These are phyloP conservation scores for Coleophoma eucalyptorum DNA, from an alignment of 2,329 filamentous ascomycete genomes.

Conservation along the genomic window DNA sequence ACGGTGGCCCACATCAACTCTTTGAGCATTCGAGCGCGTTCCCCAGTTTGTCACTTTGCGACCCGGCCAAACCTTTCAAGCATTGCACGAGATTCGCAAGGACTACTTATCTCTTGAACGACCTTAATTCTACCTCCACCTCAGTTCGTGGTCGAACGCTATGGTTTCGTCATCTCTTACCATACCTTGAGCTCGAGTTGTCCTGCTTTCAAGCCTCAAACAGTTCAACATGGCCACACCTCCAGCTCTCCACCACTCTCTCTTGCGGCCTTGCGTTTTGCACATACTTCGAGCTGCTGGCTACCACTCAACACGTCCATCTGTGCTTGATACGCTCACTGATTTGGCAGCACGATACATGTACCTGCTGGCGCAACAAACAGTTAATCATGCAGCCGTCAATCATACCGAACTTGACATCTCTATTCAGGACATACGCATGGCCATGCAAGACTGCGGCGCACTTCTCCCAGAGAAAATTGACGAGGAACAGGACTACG, in stretches of 20 bases:
- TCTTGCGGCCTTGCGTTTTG: conserved; percentile 81
- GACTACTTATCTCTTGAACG: no score
- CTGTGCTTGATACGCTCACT: conserved; percentile 82
- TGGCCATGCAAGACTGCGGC: conserved; percentile 80
- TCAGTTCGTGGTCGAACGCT: background rate
- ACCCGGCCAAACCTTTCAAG: background rate
- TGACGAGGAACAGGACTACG: conserved; percentile 60
- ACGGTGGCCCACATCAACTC: background rate
- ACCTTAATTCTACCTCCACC: no score
- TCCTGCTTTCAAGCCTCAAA: background rate
- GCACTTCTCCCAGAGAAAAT: conserved; percentile 66
- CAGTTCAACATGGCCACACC: conserved; percentile 33
- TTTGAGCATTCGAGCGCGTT: background rate
- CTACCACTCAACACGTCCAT: conserved; percentile 78
- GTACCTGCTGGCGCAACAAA: conserved; percentile 66
- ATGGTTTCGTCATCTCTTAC: conserved; percentile 17
- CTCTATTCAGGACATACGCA: conserved; percentile 73
- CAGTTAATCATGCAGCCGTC: conserved; percentile 62
- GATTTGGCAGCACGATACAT: conserved; percentile 84
- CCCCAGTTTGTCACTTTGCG: conserved; percentile 1
- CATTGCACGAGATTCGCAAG: no score
- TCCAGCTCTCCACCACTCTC: conserved; percentile 62
- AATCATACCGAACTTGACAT: conserved; percentile 62
- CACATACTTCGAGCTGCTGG: conserved; percentile 90
- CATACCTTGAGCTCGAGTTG: conserved; percentile 15